These are phyloP conservation scores for Populus deltoides DNA, from an alignment of 345 rosid species.

Conservation along the genomic window DNA sequence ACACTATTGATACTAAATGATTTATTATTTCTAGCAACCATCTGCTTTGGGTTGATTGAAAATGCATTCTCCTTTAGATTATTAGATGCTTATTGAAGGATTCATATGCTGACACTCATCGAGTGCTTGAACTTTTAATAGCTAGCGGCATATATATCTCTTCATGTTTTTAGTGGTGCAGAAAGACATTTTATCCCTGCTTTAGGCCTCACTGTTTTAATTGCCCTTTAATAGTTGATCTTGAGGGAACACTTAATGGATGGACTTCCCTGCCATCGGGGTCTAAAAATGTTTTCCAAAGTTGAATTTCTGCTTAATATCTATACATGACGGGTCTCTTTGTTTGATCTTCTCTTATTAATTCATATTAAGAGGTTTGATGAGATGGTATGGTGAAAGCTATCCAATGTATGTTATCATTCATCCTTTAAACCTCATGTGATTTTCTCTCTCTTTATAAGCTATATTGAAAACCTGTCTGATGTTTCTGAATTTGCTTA, in stretches of 20 bases:
- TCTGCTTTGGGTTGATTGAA: not conserved
- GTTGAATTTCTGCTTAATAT: not conserved
- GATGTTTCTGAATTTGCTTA: not conserved
- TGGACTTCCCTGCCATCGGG: not conserved
- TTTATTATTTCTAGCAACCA: not conserved
- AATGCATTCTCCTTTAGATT: not conserved
- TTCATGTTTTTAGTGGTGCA: not conserved
- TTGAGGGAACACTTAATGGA: too few relatives aligned
- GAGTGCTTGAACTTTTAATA: not conserved
- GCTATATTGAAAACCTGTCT: too few relatives aligned
- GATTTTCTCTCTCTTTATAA: too few relatives aligned
- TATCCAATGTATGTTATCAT: not conserved
- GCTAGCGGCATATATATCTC: not conserved
- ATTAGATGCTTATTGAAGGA: not conserved
- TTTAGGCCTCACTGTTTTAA: not conserved
- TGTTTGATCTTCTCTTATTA: not conserved
- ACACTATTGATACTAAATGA: not conserved
- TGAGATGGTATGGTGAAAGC: not conserved
- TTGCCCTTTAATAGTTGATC: not conserved
- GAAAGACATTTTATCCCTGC: not conserved
- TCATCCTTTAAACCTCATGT: too few relatives aligned
- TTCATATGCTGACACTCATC: not conserved
- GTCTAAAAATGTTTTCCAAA: not conserved
- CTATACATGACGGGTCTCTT: not conserved
- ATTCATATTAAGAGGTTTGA: not conserved